Conservation (phyloP, 129 eudicot species). For the Pulicaria dysenterica region DNA sequence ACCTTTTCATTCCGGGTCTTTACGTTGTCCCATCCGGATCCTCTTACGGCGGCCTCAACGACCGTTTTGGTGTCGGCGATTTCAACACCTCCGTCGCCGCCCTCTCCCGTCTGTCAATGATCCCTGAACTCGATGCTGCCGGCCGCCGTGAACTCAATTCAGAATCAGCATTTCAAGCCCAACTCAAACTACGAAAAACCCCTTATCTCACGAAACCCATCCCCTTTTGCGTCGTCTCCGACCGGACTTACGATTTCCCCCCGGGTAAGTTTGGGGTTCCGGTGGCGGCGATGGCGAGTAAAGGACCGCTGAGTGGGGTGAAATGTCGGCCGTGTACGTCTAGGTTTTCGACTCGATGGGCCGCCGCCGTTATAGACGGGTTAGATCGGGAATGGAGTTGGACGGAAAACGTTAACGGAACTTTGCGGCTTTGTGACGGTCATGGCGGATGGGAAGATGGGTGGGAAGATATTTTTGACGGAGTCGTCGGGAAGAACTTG, state of each 20-base stretch:
- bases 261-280: slow-evolving; percentile 73
- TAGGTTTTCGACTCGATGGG: slow-evolving; percentile 47
- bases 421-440: slow-evolving; percentile 69
- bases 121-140: slow-evolving; percentile 63
- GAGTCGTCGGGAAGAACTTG: slow-evolving; percentile 50
- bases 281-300: slow-evolving; percentile 70
- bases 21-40: slow-evolving; percentile 90
- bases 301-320: slow-evolving; percentile 86
- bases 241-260: slow-evolving; percentile 67
- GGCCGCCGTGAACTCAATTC: slow-evolving; percentile 73
- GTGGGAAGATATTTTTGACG: slow-evolving; percentile 72
- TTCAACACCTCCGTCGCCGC: slow-evolving; percentile 61
- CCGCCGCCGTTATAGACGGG: slow-evolving; percentile 44
- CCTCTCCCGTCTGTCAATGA: slow-evolving; percentile 76
- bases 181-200: slow-evolving; percentile 51
- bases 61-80: slow-evolving; percentile 84
- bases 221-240: slow-evolving; percentile 80
- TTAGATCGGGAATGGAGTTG: slow-evolving; percentile 73
- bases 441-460: slow-evolving; percentile 76
- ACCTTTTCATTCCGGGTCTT: slow-evolving; percentile 55
- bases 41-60: slow-evolving; percentile 81
- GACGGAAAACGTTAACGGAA: slow-evolving; percentile 60
- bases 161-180: slow-evolving; percentile 77
- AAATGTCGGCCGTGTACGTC: slow-evolving; percentile 89
- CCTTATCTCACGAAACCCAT: slow-evolving; percentile 41